phyloP scores from a whole-genome alignment of 2,329 filamentous ascomycete genomes.

The Calonectria hawksworthii region DNA sequence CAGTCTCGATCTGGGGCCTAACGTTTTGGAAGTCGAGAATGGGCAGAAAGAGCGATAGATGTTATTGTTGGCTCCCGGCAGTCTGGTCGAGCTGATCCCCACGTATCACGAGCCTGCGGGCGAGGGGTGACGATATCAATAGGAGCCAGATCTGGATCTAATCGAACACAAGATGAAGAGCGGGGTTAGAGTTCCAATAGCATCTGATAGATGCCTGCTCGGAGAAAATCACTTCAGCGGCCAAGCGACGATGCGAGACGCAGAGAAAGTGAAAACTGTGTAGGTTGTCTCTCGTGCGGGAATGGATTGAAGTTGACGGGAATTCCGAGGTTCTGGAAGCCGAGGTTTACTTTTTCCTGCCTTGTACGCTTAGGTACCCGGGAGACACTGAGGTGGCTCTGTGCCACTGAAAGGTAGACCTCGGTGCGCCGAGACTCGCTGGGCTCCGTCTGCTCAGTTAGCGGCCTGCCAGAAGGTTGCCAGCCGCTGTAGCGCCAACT shows the following conservation, averaged over 20 bases:
- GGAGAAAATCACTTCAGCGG: background rate
- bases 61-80: constrained; percentile 10
- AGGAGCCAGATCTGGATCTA: background rate
- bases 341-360: constrained; percentile 31
- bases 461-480: background rate
- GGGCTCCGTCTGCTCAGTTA: background rate
- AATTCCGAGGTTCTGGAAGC: constrained; percentile 41
- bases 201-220: constrained; percentile 12
- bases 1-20: background rate
- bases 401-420: constrained; percentile 6
- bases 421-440: constrained; percentile 7
- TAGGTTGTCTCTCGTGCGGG: constrained; percentile 12
- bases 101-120: background rate
- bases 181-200: constrained; percentile 25
- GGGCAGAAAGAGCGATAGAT: background rate
- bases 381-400: background rate
- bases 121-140: constrained; percentile 18
- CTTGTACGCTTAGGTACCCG: background rate
- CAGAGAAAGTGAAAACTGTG: background rate
- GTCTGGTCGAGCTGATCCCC: background rate
- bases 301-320: constrained; percentile 16
- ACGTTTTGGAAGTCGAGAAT: background rate
- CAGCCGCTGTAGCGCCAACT: constrained; percentile 9
- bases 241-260: background rate
- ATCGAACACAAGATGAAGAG: background rate